Conservation (phyloP, 106 monocot genomes). For the Allium sativum region DNA sequence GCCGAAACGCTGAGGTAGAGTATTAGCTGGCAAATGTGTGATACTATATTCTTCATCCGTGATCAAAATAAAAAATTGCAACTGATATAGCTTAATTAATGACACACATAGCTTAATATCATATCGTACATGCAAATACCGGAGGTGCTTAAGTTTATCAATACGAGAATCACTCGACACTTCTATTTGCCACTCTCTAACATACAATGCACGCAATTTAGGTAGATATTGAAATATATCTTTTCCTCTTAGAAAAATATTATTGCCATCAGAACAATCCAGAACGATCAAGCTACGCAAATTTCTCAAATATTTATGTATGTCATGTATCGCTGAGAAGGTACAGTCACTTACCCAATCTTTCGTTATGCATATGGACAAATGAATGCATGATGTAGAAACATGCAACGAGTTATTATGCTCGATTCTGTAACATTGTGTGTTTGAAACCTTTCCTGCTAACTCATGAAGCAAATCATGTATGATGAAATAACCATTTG, state of each 20-base stretch:
- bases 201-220: slow-evolving; percentile 12
- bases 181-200: neutral
- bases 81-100: slow-evolving; percentile 9
- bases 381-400: slow-evolving; percentile 5
- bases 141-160: slow-evolving; percentile 7
- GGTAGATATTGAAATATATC: slow-evolving; percentile 8
- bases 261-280: neutral
- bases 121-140: neutral
- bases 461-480: slow-evolving; percentile 18
- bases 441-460: slow-evolving; percentile 9
- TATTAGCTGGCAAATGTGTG: neutral
- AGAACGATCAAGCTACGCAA: slow-evolving; percentile 13
- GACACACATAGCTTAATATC: neutral
- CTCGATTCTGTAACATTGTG: slow-evolving; percentile 9
- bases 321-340: neutral
- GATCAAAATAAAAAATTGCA: slow-evolving; percentile 10
- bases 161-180: neutral
- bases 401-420: neutral
- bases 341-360: neutral
- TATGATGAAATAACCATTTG: slow-evolving; percentile 4
- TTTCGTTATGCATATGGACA: slow-evolving; percentile 1
- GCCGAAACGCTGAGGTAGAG: neutral
- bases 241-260: neutral
- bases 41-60: too few species aligned
- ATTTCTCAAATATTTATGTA: too few species aligned